These are phyloP conservation scores for Tylopilus subfusipes DNA, from an alignment of 768 basidiomycete genomes.

Conservation along the genomic window DNA sequence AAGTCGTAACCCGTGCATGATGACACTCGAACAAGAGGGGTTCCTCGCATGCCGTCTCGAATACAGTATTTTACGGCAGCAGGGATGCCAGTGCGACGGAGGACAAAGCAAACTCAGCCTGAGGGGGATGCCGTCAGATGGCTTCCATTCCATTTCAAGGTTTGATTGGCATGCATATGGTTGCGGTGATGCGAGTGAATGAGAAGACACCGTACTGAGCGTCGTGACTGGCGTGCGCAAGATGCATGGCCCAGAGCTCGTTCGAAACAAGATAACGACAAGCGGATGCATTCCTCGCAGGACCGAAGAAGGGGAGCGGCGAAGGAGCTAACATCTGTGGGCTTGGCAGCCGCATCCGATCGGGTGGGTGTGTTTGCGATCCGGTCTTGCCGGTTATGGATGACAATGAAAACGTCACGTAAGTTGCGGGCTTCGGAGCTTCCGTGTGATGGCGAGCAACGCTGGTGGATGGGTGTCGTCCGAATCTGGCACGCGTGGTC, in stretches of 20 bases:
- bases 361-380: neutral
- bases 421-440: conserved; percentile 30
- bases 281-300: no score
- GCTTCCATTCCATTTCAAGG: conserved; percentile 26
- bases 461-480: conserved; percentile 23
- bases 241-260: no score
- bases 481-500: neutral
- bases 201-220: neutral
- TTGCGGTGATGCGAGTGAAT: conserved; percentile 19
- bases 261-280: neutral
- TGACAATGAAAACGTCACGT: conserved; percentile 1
- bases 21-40: no score
- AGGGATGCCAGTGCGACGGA: no score
- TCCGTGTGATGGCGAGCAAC: conserved; percentile 57
- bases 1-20: neutral
- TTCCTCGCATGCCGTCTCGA: neutral
- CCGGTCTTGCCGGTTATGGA: neutral
- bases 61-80: no score
- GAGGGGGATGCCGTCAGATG: conserved; percentile 6
- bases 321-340: no score
- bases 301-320: no score
- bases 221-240: conserved; percentile 15
- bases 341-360: neutral
- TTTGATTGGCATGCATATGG: conserved; percentile 20
- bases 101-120: neutral